A percentile compares a stretch with the other conserved stretches of the same genome.
Conservation (phyloP, 2,329 filamentous ascomycete genomes). For the Penicillium corylophilum region DNA sequence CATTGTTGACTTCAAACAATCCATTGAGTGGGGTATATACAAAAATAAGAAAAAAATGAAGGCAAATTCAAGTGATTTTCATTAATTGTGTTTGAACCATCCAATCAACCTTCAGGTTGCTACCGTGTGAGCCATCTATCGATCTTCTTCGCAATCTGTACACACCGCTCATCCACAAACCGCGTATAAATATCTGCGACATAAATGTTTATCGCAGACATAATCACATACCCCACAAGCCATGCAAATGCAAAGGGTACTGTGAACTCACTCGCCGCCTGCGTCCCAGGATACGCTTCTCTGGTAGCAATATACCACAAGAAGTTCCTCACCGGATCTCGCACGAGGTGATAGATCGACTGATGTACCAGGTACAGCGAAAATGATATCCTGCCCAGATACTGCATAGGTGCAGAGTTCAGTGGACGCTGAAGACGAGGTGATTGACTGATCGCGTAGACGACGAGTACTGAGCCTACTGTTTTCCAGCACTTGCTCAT, state of each 20-base stretch:
- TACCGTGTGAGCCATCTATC: conserved; percentile 11
- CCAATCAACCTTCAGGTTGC: not conserved
- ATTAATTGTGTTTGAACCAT: not conserved
- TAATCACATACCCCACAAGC: conserved; percentile 2
- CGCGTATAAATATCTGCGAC: conserved; percentile 2
- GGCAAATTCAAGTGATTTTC: not conserved
- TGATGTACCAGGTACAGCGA: conserved; percentile 32
- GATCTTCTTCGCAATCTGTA: conserved; percentile 7
- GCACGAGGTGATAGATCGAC: conserved; percentile 17
- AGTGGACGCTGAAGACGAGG: conserved; percentile 19
- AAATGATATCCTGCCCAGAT: conserved; percentile 32
- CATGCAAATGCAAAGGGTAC: conserved; percentile 12
- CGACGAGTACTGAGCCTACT: conserved; percentile 15
- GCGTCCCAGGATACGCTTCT: conserved; percentile 5
- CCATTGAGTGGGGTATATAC: no score
- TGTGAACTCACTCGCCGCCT: conserved; percentile 2
- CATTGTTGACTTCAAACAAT: no score
- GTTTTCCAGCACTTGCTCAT: conserved; percentile 22
- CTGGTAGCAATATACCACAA: conserved; percentile 13
- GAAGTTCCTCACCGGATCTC: conserved; percentile 15
- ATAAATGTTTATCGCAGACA: conserved; percentile 2
- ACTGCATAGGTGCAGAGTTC: conserved; percentile 21
- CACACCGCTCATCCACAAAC: conserved; percentile 9
- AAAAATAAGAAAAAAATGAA: not conserved
- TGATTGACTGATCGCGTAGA: conserved; percentile 21